Conservation (phyloP, 805 yeast species). For the Saturnispora ahearnii region DNA sequence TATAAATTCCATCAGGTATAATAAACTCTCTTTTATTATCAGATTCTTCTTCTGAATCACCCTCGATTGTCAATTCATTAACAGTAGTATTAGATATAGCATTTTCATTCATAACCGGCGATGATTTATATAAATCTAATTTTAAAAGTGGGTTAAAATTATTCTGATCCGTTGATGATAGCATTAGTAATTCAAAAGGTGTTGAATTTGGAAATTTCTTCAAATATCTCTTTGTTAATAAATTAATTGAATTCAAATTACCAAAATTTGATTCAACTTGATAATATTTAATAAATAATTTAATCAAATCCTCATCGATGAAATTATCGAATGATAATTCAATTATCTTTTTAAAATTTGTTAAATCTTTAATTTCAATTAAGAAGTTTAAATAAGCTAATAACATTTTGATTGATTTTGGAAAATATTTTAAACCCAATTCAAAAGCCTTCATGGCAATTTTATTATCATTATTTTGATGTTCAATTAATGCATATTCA, state of each 20-base stretch:
- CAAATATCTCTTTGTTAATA: conserved; percentile 57
- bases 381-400: conserved; percentile 65
- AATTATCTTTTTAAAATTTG: conserved; percentile 69
- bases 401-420: conserved; percentile 50
- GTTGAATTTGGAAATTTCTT: conserved; percentile 58
- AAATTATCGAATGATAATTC: conserved; percentile 64
- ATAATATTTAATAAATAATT: conserved; percentile 50
- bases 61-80: conserved; percentile 11
- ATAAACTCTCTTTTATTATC: conserved; percentile 19
- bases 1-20: conserved; percentile 36
- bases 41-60: conserved; percentile 7
- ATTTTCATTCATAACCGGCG: conserved; percentile 1
- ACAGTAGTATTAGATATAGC: background rate
- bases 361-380: conserved; percentile 54
- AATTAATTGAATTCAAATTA: conserved; percentile 55
- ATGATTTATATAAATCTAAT: conserved; percentile 25
- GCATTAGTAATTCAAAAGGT: conserved; percentile 17
- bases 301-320: conserved; percentile 29
- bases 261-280: conserved; percentile 63
- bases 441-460: conserved; percentile 73
- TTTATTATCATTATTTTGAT: conserved; percentile 52
- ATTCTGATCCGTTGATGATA: conserved; percentile 17
- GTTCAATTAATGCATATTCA: conserved; percentile 78
- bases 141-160: conserved; percentile 27
- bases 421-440: conserved; percentile 53